Conservation (phyloP, 202 grass and related monocot species). For the Schoenoplectus tabernaemontani region DNA sequence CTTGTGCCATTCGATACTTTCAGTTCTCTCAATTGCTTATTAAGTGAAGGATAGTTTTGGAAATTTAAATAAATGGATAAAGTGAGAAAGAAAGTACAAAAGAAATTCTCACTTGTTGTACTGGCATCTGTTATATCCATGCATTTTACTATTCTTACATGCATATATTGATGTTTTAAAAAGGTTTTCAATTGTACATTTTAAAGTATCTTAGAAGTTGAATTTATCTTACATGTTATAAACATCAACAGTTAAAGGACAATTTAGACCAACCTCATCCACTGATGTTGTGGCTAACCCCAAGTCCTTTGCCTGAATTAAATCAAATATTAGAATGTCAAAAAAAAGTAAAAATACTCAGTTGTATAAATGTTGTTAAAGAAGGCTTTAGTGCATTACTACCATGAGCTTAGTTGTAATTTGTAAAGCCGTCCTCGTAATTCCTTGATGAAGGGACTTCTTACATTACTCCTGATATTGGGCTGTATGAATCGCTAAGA, state of each 20-base stretch:
- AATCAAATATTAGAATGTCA: conserved; percentile 2
- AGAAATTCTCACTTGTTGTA: neutral
- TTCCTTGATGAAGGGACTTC: conserved; percentile 76
- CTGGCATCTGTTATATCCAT: neutral
- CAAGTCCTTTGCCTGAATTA: conserved; percentile 79
- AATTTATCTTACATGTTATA: conserved; percentile 43
- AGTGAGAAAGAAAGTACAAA: too few species aligned
- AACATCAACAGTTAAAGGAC: conserved; percentile 55
- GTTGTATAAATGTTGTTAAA: neutral
- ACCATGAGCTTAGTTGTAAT: conserved; percentile 97
- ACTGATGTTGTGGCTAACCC: conserved; percentile 58
- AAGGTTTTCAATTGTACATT: too few species aligned
- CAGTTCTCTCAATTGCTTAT: neutral
- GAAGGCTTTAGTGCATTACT: neutral
- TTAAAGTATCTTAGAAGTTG: too few species aligned
- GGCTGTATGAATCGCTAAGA: conserved; percentile 80
- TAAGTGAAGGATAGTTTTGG: neutral
- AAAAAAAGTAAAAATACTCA: too few species aligned
- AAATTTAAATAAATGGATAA: too few species aligned
- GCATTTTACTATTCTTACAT: neutral
- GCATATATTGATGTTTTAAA: neutral
- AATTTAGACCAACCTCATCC: conserved; percentile 41
- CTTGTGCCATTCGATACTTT: neutral
- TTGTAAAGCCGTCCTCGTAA: conserved; percentile 75
- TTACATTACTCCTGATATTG: conserved; percentile 76